These are phyloP conservation scores for Talaromyces liani DNA, from an alignment of 495 filamentous ascomycete genomes.

Conservation along the genomic window DNA sequence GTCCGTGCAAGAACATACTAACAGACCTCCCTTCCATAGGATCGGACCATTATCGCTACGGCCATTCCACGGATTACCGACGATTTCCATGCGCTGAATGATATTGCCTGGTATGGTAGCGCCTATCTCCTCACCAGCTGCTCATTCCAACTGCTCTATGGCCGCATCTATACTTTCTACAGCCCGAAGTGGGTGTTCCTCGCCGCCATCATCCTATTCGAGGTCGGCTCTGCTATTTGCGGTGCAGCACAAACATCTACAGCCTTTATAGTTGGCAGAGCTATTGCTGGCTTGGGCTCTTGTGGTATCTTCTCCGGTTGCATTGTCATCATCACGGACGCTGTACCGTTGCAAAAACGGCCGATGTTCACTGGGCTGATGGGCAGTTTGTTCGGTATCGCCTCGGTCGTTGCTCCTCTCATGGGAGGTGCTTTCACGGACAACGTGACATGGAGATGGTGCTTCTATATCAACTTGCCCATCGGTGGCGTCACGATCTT, in stretches of 20 bases:
- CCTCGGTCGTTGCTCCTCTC: slow-evolving; percentile 32
- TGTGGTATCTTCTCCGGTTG: slow-evolving; percentile 45
- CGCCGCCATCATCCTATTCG: slow-evolving; percentile 43
- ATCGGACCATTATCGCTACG: slow-evolving; percentile 54
- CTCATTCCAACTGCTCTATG: slow-evolving; percentile 53
- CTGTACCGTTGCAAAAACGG: slow-evolving; percentile 34
- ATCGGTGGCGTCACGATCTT: slow-evolving; percentile 44
- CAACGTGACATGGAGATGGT: slow-evolving; percentile 46
- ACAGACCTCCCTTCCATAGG: not conserved
- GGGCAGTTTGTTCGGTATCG: slow-evolving; percentile 37
- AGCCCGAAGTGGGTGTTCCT: slow-evolving; percentile 57
- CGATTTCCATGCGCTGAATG: slow-evolving; percentile 50
- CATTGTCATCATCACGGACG: slow-evolving; percentile 36
- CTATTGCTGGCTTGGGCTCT: slow-evolving; percentile 50
- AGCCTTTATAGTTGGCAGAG: slow-evolving; percentile 55
- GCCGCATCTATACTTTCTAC: slow-evolving; percentile 54
- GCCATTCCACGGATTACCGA: slow-evolving; percentile 56
- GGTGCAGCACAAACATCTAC: slow-evolving; percentile 51
- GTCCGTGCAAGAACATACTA: not conserved
- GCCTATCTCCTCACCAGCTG: slow-evolving; percentile 55
- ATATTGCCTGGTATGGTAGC: slow-evolving; percentile 63
- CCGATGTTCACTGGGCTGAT: slow-evolving; percentile 42
- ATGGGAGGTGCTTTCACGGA: slow-evolving; percentile 41
- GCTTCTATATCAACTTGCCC: slow-evolving; percentile 52
- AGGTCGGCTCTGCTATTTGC: slow-evolving; percentile 52